Conservation (phyloP, 345 rosid species). For the Citrus cavaleriei region DNA sequence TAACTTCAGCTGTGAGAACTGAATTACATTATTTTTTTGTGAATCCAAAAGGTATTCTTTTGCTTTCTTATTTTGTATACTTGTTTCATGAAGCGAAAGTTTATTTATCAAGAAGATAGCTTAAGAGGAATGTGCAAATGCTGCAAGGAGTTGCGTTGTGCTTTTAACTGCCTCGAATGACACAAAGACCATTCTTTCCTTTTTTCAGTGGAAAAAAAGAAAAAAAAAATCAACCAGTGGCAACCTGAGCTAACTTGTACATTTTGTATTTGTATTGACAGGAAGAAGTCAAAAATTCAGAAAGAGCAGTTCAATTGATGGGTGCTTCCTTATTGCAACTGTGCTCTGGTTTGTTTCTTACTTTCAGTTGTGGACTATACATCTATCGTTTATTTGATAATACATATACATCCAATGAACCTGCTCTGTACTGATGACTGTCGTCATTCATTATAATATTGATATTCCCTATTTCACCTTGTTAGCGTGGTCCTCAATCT, state of each 20-base stretch:
- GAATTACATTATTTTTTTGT: neutral
- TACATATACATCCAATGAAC: neutral
- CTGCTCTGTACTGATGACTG: neutral
- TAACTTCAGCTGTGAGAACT: neutral
- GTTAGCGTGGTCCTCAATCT: neutral
- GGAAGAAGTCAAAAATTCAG: slow-evolving; percentile 69
- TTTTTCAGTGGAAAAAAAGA: neutral
- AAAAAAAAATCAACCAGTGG: neutral
- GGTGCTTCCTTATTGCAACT: slow-evolving; percentile 68
- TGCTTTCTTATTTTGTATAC: neutral
- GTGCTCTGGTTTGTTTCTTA: slow-evolving; percentile 41
- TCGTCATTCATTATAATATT: neutral
- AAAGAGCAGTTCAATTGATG: slow-evolving; percentile 65
- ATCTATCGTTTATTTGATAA: neutral
- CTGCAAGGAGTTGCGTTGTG: neutral
- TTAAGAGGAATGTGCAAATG: neutral
- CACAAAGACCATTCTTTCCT: neutral
- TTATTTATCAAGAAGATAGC: neutral
- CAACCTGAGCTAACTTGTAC: neutral
- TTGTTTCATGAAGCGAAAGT: neutral
- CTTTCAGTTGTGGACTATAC: slow-evolving; percentile 3
- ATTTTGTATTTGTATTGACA: slow-evolving; percentile 22
- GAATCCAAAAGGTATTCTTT: neutral
- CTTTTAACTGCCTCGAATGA: neutral
- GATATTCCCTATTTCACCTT: no score